Conservation (phyloP, 345 rosid genomes). For the Pugionium cornutum region DNA sequence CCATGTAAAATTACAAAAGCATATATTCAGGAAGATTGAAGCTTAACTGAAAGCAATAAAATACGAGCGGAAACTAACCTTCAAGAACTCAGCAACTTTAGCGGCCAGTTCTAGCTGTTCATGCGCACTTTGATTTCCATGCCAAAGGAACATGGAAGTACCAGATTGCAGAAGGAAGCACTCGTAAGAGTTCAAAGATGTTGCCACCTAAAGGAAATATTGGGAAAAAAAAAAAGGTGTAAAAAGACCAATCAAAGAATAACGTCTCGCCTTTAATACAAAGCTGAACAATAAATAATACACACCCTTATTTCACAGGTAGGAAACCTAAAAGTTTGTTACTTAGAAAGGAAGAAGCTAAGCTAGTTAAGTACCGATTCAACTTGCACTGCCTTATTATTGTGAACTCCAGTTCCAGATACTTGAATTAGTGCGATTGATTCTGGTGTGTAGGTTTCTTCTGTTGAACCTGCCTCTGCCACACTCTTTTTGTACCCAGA, state of each 20-base stretch:
- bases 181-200: slow-evolving; percentile 77
- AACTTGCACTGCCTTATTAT: slow-evolving; percentile 77
- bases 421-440: slow-evolving; percentile 76
- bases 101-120: slow-evolving; percentile 92
- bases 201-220: slow-evolving; percentile 59
- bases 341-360: slow-evolving; percentile 15
- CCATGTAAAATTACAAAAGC: slow-evolving; percentile 5
- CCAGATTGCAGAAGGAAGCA: slow-evolving; percentile 99
- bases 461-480: slow-evolving; percentile 63
- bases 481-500: slow-evolving; percentile 74
- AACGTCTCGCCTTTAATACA: not conserved
- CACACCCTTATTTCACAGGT: not conserved
- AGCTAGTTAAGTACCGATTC: slow-evolving; percentile 58
- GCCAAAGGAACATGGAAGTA: slow-evolving; percentile 84
- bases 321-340: too few species aligned
- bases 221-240: not conserved
- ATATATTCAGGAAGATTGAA: slow-evolving; percentile 10
- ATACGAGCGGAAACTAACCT: slow-evolving; percentile 51
- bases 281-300: slow-evolving; percentile 10
- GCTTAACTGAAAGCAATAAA: slow-evolving; percentile 6
- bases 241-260: not conserved
- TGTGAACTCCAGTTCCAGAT: slow-evolving; percentile 77
- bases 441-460: slow-evolving; percentile 72
- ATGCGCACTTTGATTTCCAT: slow-evolving; percentile 87
- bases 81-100: slow-evolving; percentile 80